A percentile compares a stretch with the other conserved stretches of the same genome.
Evolutionary conservation across 2,329 filamentous ascomycete genomes (phyloP).

Genomic region (Pestalotiopsis sp.): DNA sequence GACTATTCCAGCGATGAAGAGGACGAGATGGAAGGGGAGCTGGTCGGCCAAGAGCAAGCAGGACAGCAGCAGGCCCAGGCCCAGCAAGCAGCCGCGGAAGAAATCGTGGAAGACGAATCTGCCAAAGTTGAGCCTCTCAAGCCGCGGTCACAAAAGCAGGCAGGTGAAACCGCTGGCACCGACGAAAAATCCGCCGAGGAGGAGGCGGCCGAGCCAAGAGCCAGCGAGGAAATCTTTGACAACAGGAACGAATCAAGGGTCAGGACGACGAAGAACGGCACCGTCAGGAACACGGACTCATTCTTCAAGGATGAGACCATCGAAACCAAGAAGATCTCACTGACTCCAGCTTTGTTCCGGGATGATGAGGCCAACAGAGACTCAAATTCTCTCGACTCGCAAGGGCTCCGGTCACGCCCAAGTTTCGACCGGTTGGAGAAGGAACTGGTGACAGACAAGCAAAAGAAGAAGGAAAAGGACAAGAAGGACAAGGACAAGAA

Average conservation of each 20-base stretch:
- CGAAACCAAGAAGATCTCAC: conserved; percentile 95
- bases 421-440: conserved; percentile 69
- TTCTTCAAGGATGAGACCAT: conserved; percentile 97
- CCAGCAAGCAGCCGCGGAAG: conserved; percentile 31
- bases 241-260: conserved; percentile 50
- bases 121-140: conserved; percentile 60
- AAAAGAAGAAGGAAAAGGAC: conserved; percentile 69
- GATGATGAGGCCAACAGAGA: conserved; percentile 59
- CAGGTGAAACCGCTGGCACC: conserved; percentile 30
- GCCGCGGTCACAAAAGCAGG: conserved; percentile 44
- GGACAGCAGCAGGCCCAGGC: conserved; percentile 31
- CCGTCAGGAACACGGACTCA: conserved; percentile 87
- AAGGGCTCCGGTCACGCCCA: conserved; percentile 52
- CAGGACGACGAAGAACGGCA: conserved; percentile 78
- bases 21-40: conserved; percentile 58
- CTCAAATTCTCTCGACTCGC: conserved; percentile 38
- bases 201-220: conserved; percentile 35
- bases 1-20: conserved; percentile 86
- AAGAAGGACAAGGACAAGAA: conserved; percentile 47
- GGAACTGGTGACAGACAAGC: conserved; percentile 46
- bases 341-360: conserved; percentile 88
- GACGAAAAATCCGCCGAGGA: conserved; percentile 38
- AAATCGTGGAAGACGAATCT: conserved; percentile 47
- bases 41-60: conserved; percentile 37
- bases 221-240: conserved; percentile 70